A percentile compares a stretch with the other conserved stretches of the same genome.
Conservation (phyloP, 257 asterid genomes). For the Linaria vulgaris region DNA sequence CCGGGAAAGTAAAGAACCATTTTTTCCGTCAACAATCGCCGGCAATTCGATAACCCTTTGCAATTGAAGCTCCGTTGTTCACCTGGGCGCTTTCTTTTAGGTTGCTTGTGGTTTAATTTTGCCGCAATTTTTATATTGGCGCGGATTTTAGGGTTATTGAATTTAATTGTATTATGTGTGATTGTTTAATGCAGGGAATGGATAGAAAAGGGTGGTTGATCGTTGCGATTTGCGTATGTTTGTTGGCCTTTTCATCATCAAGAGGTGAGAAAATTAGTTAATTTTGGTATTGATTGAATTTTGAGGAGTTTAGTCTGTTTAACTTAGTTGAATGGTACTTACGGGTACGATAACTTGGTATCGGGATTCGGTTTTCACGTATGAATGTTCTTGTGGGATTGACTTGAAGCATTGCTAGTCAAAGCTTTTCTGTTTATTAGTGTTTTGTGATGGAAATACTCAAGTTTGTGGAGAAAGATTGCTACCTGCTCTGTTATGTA, state of each 20-base stretch:
- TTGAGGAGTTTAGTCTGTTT: neutral
- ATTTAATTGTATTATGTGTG: neutral
- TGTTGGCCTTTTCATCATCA: slow-evolving; percentile 41
- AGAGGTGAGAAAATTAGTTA: slow-evolving; percentile 36
- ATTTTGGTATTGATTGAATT: slow-evolving; percentile 1
- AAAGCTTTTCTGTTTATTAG: neutral
- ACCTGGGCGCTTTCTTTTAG: slow-evolving; percentile 17
- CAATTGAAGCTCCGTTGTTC: slow-evolving; percentile 22
- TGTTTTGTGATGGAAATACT: no score
- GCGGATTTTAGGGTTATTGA: neutral
- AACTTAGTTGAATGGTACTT: neutral
- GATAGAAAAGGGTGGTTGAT: slow-evolving; percentile 37
- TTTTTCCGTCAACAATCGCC: slow-evolving; percentile 20
- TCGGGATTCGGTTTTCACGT: neutral
- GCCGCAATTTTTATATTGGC: neutral
- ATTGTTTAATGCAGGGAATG: slow-evolving; percentile 37
- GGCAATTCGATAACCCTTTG: slow-evolving; percentile 18
- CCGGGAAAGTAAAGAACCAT: neutral
- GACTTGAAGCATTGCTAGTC: neutral
- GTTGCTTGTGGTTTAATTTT: neutral
- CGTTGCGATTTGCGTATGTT: slow-evolving; percentile 30
- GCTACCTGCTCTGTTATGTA: neutral
- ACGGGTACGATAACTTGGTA: neutral
- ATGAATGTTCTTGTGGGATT: slow-evolving; percentile 13
- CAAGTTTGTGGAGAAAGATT: neutral